Evolutionary conservation across 805 yeast genomes (phyloP).

Genomic region (Isabelozyma pseudorhagii): DNA sequence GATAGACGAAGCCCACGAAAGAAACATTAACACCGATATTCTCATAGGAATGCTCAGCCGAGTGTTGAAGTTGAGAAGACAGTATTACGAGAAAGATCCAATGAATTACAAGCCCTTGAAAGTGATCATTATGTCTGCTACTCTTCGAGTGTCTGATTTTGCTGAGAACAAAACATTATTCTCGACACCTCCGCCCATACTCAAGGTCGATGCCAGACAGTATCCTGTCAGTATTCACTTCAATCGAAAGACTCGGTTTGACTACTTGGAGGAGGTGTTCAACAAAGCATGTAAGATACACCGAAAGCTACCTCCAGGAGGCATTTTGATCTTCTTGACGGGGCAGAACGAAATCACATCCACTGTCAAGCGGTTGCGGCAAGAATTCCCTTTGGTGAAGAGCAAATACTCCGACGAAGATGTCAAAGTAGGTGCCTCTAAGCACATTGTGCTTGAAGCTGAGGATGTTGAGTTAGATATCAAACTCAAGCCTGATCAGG

Average conservation of each 20-base stretch:
- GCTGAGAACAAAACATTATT: slow-evolving; percentile 77
- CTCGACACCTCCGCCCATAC: slow-evolving; percentile 73
- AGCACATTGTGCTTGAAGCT: slow-evolving; percentile 70
- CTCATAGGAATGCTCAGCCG: slow-evolving; percentile 93
- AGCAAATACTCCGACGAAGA: slow-evolving; percentile 27
- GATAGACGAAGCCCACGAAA: slow-evolving; percentile 97
- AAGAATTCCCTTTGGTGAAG: slow-evolving; percentile 58
- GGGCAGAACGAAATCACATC: slow-evolving; percentile 90
- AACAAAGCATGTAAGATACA: slow-evolving; percentile 86
- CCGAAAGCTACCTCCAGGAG: slow-evolving; percentile 84
- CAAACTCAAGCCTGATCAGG: slow-evolving; percentile 32
- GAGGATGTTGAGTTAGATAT: slow-evolving; percentile 75
- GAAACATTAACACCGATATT: slow-evolving; percentile 94
- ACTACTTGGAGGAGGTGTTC: slow-evolving; percentile 85
- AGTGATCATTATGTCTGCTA: slow-evolving; percentile 94
- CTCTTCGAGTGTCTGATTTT: slow-evolving; percentile 89
- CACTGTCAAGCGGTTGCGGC: slow-evolving; percentile 65
- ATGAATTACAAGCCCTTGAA: slow-evolving; percentile 59
- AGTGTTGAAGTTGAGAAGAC: slow-evolving; percentile 66
- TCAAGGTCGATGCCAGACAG: slow-evolving; percentile 90
- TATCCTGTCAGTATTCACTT: slow-evolving; percentile 92
- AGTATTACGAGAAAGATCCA: slow-evolving; percentile 48
- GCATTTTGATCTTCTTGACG: slow-evolving; percentile 85
- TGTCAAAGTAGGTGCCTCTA: slow-evolving; percentile 48
- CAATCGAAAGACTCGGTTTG: slow-evolving; percentile 69